Conservation (phyloP, 2,329 filamentous ascomycete species). For the Ploettnerulaceae sp. region DNA sequence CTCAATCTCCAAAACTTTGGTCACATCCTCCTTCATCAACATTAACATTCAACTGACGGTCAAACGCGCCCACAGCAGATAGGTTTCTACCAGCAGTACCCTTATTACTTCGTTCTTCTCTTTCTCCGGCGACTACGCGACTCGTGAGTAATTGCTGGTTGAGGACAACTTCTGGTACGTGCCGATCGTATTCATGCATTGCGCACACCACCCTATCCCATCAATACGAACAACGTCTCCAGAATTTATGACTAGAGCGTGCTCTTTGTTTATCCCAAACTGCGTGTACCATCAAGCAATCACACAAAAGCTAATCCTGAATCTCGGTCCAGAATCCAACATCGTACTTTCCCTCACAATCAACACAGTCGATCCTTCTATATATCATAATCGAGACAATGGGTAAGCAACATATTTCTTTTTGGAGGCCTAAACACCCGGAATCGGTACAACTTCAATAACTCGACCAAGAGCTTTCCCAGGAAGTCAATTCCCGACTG, state of each 20-base stretch:
- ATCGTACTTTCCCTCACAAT: conserved; percentile 23
- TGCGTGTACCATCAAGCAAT: conserved; percentile 9
- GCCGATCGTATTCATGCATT: conserved; percentile 24
- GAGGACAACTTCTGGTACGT: conserved; percentile 27
- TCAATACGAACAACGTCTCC: conserved; percentile 16
- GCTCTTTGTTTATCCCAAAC: not conserved
- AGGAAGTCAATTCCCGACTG: conserved; percentile 2
- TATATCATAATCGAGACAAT: conserved; percentile 29
- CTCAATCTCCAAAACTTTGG: conserved; percentile 17
- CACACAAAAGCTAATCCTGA: conserved; percentile 24
- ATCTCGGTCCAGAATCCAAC: conserved; percentile 17
- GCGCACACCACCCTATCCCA: conserved; percentile 23
- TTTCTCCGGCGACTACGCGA: conserved; percentile 16
- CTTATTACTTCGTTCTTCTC: conserved; percentile 5
- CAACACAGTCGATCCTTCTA: conserved; percentile 33
- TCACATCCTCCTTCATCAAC: conserved; percentile 18
- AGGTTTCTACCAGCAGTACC: conserved; percentile 10
- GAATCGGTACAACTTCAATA: conserved; percentile 7
- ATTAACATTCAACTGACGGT: conserved; percentile 19
- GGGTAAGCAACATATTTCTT: conserved; percentile 33
- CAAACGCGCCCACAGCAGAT: conserved; percentile 21
- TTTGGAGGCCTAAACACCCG: conserved; percentile 14
- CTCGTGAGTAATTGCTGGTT: conserved; percentile 10
- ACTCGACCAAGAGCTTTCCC: not conserved
- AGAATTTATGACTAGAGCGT: not conserved